Base-by-base conservation (phyloP, 805 yeast genomes). In the Metschnikowia gelsemii region DNA sequence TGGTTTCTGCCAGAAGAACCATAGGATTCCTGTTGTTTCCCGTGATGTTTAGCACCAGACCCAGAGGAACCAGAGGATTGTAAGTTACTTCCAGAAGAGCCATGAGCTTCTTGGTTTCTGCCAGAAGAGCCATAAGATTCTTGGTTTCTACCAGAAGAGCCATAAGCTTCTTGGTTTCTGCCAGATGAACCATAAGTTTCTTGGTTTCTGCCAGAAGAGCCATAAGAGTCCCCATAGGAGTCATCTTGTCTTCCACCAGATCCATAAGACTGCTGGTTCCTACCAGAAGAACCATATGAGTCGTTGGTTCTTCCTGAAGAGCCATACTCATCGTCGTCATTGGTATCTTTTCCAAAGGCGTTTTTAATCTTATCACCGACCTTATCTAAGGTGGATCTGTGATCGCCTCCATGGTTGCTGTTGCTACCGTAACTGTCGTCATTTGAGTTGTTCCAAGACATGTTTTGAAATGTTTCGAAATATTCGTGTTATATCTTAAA, bases 211-310 rank as follows among this genome's bases (percentile, higher is more conserved):
- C 50, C 45, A 20, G 57, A 50, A 21, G 54, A 50, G 13, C 63
- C 62, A 31, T 51, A 56, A 21, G 58, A 50, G 19, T 61, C 56
- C 9, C 64, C 65, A 39, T 55, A 58, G 11, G 64, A 30, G 34
- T 37, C 37, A 8, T 32, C 30, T 23, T 34, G 31, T 30, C 52
- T 48, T 26, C 43, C 40, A 30, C 57, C 50, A 12, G 62, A 54
- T 12, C 65, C 66, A 41, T 55, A 59, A n/a, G 65, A 35, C 34
- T 37, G 39, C 3, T 28, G 31, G 22, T 29, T 22, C 13, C 22
- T 17, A 28, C 38, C 44, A 19, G 58, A 51, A n/a, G 62, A 58
- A 8, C 64, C 64, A 40, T 56, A 58, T n/a, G 61, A 22, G 38
- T 38, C 42, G 3, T 29, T 37, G 44, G 25, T 55, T 30, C 38